Evolutionary conservation across 371 early-diverging fungal species (phyloP).

Genomic region (Mucor sp.): DNA sequence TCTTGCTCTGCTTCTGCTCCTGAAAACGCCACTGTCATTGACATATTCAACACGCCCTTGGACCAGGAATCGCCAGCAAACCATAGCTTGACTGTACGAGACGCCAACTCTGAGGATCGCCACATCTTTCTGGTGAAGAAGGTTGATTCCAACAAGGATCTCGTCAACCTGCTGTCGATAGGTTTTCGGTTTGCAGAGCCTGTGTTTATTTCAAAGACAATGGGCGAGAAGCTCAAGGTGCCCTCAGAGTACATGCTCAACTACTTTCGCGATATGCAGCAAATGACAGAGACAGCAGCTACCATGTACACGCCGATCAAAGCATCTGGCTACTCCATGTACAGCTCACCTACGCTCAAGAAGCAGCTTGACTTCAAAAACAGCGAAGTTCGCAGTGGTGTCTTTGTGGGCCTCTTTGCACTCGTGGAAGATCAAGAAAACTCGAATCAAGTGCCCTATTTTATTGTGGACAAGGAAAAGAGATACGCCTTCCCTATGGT

Average conservation of each 20-base stretch:
- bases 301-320: constrained; percentile 4
- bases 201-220: constrained; percentile 39
- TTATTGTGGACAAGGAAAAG: constrained; percentile 33
- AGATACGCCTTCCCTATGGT: constrained; percentile 41
- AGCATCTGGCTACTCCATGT: not conserved
- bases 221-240: constrained; percentile 37
- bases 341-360: not conserved
- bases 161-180: constrained; percentile 27
- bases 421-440: constrained; percentile 32
- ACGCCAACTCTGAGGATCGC: constrained; percentile 28
- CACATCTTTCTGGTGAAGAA: constrained; percentile 42
- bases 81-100: constrained; percentile 2
- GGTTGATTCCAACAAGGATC: constrained; percentile 22
- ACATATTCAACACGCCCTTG: constrained; percentile 8
- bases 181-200: constrained; percentile 50
- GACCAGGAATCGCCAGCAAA: not conserved
- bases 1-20: not conserved
- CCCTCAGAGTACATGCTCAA: constrained; percentile 39
- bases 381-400: not conserved
- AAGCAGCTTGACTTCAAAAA: not conserved
- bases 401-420: constrained; percentile 38
- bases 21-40: constrained; percentile 19
- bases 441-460: constrained; percentile 12
- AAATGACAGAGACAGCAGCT: constrained; percentile 19
- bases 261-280: constrained; percentile 41